These are phyloP conservation scores for Solanum medicagineum DNA, from an alignment of 257 asterid species.

Conservation along the genomic window DNA sequence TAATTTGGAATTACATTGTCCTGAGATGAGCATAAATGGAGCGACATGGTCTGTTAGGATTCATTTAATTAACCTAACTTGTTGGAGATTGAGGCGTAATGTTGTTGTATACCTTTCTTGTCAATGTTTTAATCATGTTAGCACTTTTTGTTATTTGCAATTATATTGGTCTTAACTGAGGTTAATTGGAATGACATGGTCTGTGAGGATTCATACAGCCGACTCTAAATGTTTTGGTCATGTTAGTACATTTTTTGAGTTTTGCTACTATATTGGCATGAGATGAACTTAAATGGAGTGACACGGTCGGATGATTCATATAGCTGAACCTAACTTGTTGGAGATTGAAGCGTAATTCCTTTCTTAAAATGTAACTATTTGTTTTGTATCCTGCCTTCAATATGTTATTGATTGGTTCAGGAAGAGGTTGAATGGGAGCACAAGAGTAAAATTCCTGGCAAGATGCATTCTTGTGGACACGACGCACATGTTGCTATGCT, in stretches of 20 bases:
- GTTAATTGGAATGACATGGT: neutral
- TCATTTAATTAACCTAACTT: neutral
- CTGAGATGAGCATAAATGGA: neutral
- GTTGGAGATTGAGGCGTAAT: neutral
- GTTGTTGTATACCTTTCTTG: neutral
- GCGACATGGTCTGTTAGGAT: neutral
- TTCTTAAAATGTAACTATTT: neutral
- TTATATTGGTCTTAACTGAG: neutral
- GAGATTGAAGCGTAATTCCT: neutral
- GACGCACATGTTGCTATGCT: slow-evolving; percentile 74
- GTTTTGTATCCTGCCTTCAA: neutral
- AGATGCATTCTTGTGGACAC: slow-evolving; percentile 80
- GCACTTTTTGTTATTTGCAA: neutral
- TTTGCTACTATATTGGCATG: neutral
- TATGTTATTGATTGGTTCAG: slow-evolving; percentile 15
- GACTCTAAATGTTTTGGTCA: neutral
- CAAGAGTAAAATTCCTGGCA: slow-evolving; percentile 56
- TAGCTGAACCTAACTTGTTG: neutral
- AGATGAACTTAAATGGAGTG: neutral
- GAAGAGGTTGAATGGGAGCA: slow-evolving; percentile 68
- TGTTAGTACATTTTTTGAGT: neutral
- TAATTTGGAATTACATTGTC: neutral
- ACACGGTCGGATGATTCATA: neutral
- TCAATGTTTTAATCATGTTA: neutral
- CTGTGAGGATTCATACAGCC: neutral